Evolutionary conservation across 2,329 filamentous ascomycete genomes (phyloP).

Genomic region (Ceratocystis alfenasii): DNA sequence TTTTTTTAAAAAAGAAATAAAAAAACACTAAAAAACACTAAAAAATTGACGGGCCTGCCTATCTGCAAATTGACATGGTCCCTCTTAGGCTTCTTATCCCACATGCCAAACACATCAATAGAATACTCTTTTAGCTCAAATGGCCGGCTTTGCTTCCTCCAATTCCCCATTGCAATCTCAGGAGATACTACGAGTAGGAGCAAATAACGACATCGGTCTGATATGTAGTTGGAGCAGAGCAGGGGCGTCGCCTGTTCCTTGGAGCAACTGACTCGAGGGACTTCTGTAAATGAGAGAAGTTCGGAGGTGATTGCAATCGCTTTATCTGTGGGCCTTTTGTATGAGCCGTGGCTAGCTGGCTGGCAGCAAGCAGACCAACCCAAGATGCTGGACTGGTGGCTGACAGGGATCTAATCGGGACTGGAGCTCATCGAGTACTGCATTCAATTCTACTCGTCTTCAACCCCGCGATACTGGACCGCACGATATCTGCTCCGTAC

Average conservation of each 20-base stretch:
- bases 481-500: neutral
- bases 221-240: neutral
- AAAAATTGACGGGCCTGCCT: no score
- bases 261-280: neutral
- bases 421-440: no score
- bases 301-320: neutral
- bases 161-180: no score
- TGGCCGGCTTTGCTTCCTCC: no score
- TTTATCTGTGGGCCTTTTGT: conserved; percentile 2
- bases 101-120: no score
- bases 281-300: conserved; percentile 1
- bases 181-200: neutral
- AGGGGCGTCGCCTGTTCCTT: neutral
- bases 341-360: neutral
- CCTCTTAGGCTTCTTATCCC: no score
- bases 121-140: no score
- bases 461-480: neutral
- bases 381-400: neutral
- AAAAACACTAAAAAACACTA: no score
- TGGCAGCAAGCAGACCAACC: neutral
- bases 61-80: no score
- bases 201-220: neutral
- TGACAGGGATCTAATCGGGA: no score
- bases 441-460: neutral
- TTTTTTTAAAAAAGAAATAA: no score